These are phyloP conservation scores for Ogataea thermomethanolica DNA, from an alignment of 805 yeast genomes.

Conservation along the genomic window DNA sequence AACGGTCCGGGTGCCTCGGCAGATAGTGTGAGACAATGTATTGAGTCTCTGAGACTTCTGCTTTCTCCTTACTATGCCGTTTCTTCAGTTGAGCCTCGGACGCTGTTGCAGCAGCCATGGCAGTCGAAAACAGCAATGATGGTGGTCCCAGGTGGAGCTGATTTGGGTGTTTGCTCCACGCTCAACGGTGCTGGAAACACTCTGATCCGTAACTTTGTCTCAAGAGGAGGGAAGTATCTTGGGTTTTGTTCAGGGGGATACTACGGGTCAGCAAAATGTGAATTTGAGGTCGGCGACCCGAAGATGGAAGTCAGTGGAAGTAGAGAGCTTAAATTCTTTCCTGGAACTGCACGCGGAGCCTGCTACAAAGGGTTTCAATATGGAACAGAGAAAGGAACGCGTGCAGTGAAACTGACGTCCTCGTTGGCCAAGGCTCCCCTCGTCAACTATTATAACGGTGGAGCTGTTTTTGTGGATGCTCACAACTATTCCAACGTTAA, in stretches of 20 bases:
- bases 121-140: conserved; percentile 67
- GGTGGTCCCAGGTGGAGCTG: conserved; percentile 97
- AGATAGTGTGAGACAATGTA: conserved; percentile 79
- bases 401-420: conserved; percentile 44
- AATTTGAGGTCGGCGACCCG: conserved; percentile 76
- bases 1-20: conserved; percentile 80
- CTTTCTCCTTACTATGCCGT: conserved; percentile 91
- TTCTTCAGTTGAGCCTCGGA: conserved; percentile 57
- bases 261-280: conserved; percentile 69
- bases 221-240: conserved; percentile 74
- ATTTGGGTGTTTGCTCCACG: conserved; percentile 73
- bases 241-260: conserved; percentile 98
- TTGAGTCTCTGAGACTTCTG: conserved; percentile 68
- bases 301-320: conserved; percentile 78
- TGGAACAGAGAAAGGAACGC: conserved; percentile 72
- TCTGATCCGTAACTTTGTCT: conserved; percentile 58
- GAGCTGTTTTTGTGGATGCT: conserved; percentile 80
- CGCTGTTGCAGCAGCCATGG: conserved; percentile 86
- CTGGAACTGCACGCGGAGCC: conserved; percentile 80
- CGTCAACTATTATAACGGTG: conserved; percentile 77
- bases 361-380: conserved; percentile 80
- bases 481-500: conserved; percentile 56
- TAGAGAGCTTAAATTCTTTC: conserved; percentile 77
- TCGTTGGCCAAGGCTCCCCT: conserved; percentile 32
- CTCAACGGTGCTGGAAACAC: conserved; percentile 69